Conservation (phyloP, 2,329 filamentous ascomycete species). For the Cucurbitaria berberidis region DNA sequence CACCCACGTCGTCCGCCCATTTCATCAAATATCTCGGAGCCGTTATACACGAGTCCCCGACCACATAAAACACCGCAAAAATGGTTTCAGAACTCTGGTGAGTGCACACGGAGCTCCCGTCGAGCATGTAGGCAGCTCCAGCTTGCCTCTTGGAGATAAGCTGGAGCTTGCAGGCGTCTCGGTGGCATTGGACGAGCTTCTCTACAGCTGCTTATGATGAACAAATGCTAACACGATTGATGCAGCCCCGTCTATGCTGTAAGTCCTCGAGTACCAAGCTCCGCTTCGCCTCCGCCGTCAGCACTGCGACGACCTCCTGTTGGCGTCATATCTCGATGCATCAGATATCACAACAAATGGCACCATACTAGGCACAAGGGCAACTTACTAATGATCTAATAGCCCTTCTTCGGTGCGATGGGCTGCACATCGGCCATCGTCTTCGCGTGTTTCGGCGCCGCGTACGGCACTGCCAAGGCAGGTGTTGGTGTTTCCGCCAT, state of each 20-base stretch:
- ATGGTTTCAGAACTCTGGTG: conserved; percentile 87
- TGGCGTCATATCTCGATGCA: conserved; percentile 15
- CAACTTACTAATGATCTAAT: conserved; percentile 33
- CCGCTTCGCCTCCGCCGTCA: conserved; percentile 27
- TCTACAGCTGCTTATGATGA: conserved; percentile 11
- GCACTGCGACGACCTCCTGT: conserved; percentile 21
- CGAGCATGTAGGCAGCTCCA: conserved; percentile 43
- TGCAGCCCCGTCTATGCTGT: conserved; percentile 96
- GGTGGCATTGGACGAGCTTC: conserved; percentile 14
- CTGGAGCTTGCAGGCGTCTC: conserved; percentile 37
- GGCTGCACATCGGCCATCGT: conserved; percentile 94
- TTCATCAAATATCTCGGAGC: conserved; percentile 34
- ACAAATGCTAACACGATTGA: conserved; percentile 34
- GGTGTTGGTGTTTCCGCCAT: conserved; percentile 98
- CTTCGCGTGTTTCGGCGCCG: conserved; percentile 95
- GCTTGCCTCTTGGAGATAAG: conserved; percentile 43
- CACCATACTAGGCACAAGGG: neutral
- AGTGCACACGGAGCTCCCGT: conserved; percentile 54
- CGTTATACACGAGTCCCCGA: conserved; percentile 28
- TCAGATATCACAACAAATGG: too few relatives aligned
- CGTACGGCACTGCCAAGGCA: conserved; percentile 98
- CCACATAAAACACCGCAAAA: conserved; percentile 51
- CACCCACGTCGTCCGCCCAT: conserved; percentile 38
- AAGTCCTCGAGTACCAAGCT: conserved; percentile 61
- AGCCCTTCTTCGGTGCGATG: conserved; percentile 97